phyloP scores from a whole-genome alignment of 805 yeast genomes.

The Pichia pseudocactophila region DNA sequence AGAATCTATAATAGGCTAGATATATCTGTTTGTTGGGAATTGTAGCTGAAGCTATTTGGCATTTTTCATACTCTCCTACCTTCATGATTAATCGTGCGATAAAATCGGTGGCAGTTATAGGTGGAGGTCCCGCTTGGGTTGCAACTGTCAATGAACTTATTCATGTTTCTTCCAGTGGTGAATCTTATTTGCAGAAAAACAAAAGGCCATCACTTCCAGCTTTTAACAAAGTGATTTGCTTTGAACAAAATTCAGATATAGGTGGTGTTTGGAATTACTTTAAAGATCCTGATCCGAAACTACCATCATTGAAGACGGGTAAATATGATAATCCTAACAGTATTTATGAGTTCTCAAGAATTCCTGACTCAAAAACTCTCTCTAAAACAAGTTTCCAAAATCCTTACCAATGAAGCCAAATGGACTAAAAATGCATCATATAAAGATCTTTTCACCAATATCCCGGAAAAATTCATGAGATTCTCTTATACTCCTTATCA shows the following conservation, averaged over 20 bases:
- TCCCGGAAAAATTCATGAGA: constrained; percentile 32
- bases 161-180: constrained; percentile 22
- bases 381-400: constrained; percentile 26
- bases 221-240: constrained; percentile 29
- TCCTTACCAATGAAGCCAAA: constrained; percentile 26
- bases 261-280: constrained; percentile 35
- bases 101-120: constrained; percentile 28
- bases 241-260: constrained; percentile 30
- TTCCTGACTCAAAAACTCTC: constrained; percentile 9
- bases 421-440: constrained; percentile 35
- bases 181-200: constrained; percentile 10
- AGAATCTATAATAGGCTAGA: too few species aligned
- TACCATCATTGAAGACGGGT: constrained; percentile 9
- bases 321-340: constrained; percentile 13
- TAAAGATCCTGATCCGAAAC: constrained; percentile 16
- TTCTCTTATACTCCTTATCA: constrained; percentile 27
- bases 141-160: constrained; percentile 28
- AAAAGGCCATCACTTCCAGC: constrained; percentile 15
- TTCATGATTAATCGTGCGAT: neutral
- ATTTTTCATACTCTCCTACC: too few species aligned
- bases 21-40: too few species aligned
- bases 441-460: constrained; percentile 33
- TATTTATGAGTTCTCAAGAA: constrained; percentile 10
- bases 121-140: constrained; percentile 35
- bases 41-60: too few species aligned